Conservation (phyloP, 163 green algal species). For the Scenedesmus sp. region DNA sequence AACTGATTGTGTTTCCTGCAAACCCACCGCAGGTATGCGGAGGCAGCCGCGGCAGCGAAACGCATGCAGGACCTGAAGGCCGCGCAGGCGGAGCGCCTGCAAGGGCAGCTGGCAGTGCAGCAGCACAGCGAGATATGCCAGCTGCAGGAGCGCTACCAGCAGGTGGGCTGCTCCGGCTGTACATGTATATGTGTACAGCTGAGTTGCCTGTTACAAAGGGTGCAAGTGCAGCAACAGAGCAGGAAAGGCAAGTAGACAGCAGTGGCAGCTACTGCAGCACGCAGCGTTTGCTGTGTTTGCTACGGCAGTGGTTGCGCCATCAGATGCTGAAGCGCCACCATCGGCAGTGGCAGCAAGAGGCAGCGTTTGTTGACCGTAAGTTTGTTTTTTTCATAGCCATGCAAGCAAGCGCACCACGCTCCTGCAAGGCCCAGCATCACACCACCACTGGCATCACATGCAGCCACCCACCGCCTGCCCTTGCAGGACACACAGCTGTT, state of each 20-base stretch:
- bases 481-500: too few relatives aligned
- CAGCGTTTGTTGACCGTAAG: too few relatives aligned
- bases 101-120: neutral
- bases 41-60: constrained; percentile 19
- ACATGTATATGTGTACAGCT: neutral
- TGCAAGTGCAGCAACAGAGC: too few relatives aligned
- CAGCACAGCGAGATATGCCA: constrained; percentile 14
- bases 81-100: constrained; percentile 32
- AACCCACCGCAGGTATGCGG: constrained; percentile 6
- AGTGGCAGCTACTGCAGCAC: neutral
- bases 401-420: too few relatives aligned
- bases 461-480: too few relatives aligned
- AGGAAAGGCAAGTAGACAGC: neutral
- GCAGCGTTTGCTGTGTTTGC: neutral
- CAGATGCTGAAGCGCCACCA: too few relatives aligned
- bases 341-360: too few relatives aligned
- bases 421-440: too few relatives aligned
- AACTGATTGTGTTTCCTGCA: neutral
- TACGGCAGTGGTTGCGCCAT: neutral
- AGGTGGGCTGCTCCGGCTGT: constrained; percentile 6
- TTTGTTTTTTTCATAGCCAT: too few relatives aligned
- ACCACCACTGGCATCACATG: too few relatives aligned
- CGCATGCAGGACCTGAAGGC: constrained; percentile 28
- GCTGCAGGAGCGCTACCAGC: constrained; percentile 37
- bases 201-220: neutral